These are phyloP conservation scores for Berberis vulgaris DNA, from an alignment of 164 flowering plant species.

Conservation along the genomic window DNA sequence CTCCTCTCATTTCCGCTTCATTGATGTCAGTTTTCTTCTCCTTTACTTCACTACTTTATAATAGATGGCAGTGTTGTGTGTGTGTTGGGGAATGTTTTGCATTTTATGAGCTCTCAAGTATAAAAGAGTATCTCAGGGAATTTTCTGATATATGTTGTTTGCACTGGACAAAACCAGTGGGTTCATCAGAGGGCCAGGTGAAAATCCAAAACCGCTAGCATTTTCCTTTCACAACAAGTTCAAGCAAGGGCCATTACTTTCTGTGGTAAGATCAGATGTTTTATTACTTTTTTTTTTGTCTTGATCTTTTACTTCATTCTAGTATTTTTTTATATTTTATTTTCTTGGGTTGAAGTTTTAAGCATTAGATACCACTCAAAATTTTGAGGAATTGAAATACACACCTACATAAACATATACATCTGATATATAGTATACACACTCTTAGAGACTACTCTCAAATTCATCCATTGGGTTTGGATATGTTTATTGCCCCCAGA, in stretches of 20 bases:
- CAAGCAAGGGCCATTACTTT: conserved; percentile 84
- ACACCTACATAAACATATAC: too few relatives aligned
- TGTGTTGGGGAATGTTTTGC: not conserved
- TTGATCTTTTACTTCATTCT: not conserved
- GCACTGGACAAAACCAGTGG: conserved; percentile 41
- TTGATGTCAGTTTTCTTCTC: conserved; percentile 48
- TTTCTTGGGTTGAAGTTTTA: not conserved
- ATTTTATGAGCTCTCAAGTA: not conserved
- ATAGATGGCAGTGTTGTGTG: not conserved
- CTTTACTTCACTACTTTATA: not conserved
- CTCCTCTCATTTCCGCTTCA: conserved; percentile 67
- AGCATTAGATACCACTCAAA: not conserved
- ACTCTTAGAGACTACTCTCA: too few relatives aligned
- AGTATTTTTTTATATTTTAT: not conserved
- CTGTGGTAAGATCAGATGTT: conserved; percentile 51
- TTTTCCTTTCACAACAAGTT: conserved; percentile 83
- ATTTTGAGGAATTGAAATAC: too few relatives aligned
- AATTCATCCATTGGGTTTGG: too few relatives aligned
- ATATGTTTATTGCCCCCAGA: too few relatives aligned
- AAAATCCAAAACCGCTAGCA: conserved; percentile 66
- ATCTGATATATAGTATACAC: too few relatives aligned
- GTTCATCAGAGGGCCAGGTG: conserved; percentile 93
- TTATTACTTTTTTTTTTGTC: not conserved
- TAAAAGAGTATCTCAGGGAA: not conserved
- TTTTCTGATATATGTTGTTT: conserved; percentile 6